These are phyloP conservation scores for Botrytis porri DNA, from an alignment of 2,329 filamentous ascomycete genomes.

Conservation along the genomic window DNA sequence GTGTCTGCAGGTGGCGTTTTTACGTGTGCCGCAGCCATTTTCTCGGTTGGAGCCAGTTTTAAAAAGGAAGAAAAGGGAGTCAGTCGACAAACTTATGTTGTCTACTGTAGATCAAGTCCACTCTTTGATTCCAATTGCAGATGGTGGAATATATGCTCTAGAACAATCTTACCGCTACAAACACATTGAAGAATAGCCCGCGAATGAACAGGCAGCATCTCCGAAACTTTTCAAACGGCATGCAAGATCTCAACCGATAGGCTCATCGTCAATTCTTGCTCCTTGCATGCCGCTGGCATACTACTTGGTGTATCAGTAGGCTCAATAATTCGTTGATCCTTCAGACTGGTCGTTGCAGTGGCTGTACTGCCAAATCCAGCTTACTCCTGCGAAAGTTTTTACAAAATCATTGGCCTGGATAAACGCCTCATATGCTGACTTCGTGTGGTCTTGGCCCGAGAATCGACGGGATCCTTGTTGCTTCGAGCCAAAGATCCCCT, in stretches of 20 bases:
- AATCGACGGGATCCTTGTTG: not conserved
- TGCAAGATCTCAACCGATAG: not conserved
- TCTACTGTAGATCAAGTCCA: not conserved
- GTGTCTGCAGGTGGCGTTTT: slow-evolving; percentile 19
- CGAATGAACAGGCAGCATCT: not conserved
- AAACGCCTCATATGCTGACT: not conserved
- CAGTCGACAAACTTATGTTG: not conserved
- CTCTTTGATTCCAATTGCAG: not conserved
- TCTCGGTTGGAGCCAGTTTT: not conserved
- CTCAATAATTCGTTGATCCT: slow-evolving; percentile 1
- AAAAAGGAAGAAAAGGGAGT: not conserved
- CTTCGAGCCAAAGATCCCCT: not conserved
- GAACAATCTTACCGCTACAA: not conserved
- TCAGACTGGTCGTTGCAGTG: not conserved
- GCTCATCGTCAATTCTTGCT: not conserved
- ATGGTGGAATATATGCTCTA: not conserved
- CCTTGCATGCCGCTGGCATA: not conserved
- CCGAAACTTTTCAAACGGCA: not conserved
- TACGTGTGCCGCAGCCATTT: slow-evolving; percentile 6
- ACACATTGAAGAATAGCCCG: not conserved
- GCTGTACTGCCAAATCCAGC: slow-evolving; percentile 10
- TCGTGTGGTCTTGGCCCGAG: not conserved
- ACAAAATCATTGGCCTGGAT: not conserved
- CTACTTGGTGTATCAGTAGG: not conserved
- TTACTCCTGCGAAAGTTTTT: not conserved